Base-by-base conservation (phyloP, 2,329 filamentous ascomycete species). In the Ascochyta pisi region DNA sequence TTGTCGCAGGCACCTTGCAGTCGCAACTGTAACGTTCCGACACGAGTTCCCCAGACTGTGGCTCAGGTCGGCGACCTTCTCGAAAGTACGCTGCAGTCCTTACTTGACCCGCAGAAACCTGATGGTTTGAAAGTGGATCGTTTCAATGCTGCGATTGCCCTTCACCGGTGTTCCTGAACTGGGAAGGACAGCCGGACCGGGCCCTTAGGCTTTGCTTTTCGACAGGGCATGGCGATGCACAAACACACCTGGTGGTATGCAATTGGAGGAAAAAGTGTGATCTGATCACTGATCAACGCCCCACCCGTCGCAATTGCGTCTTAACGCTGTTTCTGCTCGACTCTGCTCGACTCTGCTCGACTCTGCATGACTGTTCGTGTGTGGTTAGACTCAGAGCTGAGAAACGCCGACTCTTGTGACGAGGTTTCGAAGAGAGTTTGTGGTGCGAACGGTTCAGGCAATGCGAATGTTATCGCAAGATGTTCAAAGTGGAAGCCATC, bases 21-120 rank as follows among this genome's bases (percentile, higher is more conserved):
- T 44, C 22, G 16, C 19, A 47, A n/a, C 40, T 57, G 54, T 44
- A 60, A 58, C 46, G 54, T 46, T 51, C 50, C 59, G 45, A 55
- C 52, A 51, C 51, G 43, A 34, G 40, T 53, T 53, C 50, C 63
- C 66, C 49, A 57, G 37, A 16, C 31, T 60, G 52, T 60, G 66
- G 64, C 60, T 67, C 66, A 66, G 52, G 65, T 69, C 66, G 66
- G 61, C 66, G 66, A 69, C 57, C 49, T 57, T 54, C 33, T 49
- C 44, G 53, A 31, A 55, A 50, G 46, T 37, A 40, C 47, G 31
- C 48, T 50, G 46, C 45, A 45, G 40, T 47, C 46, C 46, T 50
- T 50, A 33, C 37, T 47, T 38, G 31, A 35, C 37, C 38, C 27
- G 38, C 53, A 56, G 35, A 50, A 46, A 51, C 39, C 22, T 51